Conservation (phyloP, 495 filamentous ascomycete species). For the Pseudevernia furfuracea region DNA sequence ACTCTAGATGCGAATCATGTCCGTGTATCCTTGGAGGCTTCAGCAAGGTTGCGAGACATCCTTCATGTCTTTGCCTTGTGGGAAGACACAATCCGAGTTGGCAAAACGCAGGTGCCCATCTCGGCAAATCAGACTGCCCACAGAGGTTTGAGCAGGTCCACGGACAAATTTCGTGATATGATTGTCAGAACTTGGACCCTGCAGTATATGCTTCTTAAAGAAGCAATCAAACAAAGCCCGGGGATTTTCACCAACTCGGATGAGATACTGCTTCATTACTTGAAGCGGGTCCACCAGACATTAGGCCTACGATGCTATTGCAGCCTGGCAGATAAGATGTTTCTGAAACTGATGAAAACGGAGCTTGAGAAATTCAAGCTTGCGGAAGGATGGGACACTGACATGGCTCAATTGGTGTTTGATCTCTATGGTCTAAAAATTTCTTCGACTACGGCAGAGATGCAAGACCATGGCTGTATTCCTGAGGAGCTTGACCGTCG, state of each 20-base stretch:
- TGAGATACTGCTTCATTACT: conserved; percentile 63
- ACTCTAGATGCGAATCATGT: conserved; percentile 75
- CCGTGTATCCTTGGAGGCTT: conserved; percentile 56
- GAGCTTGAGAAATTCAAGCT: conserved; percentile 60
- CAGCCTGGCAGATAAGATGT: conserved; percentile 72
- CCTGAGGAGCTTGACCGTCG: conserved; percentile 66
- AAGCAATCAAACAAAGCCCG: conserved; percentile 60
- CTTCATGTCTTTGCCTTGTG: conserved; percentile 71
- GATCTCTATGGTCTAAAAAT: conserved; percentile 81
- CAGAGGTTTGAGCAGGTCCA: conserved; percentile 45
- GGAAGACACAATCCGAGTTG: conserved; percentile 73
- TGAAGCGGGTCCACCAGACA: conserved; percentile 73
- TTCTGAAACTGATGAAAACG: conserved; percentile 80
- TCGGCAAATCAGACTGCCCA: conserved; percentile 39
- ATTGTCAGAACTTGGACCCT: conserved; percentile 83
- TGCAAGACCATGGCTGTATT: conserved; percentile 68
- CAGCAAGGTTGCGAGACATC: conserved; percentile 59
- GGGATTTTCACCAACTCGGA: conserved; percentile 53
- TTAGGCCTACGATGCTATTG: conserved; percentile 82
- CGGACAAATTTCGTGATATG: conserved; percentile 75
- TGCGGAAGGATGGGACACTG: conserved; percentile 63
- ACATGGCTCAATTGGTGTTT: conserved; percentile 79
- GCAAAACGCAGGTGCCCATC: conserved; percentile 45
- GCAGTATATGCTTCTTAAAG: conserved; percentile 64
- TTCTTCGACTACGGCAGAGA: conserved; percentile 55